Percentiles rank a stretch among this genome's conserved stretches.
phyloP scores from a whole-genome alignment of 2,329 filamentous ascomycete genomes.

The Parascedosporium putredinis region DNA sequence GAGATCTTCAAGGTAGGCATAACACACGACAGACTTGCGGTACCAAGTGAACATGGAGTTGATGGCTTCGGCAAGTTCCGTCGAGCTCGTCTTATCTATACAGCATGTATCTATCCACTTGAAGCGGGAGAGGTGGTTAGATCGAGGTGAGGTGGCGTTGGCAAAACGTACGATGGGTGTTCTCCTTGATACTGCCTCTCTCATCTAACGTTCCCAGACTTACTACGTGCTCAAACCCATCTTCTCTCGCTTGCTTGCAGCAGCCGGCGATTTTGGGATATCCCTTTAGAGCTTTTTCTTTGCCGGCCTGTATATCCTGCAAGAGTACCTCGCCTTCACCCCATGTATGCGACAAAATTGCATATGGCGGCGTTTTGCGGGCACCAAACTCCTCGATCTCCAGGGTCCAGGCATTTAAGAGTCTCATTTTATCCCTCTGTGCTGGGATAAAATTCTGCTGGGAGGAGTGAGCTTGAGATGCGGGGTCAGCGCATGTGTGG shows the following conservation, averaged over 20 bases:
- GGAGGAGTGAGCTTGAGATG: too few species aligned
- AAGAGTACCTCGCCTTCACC: constrained; percentile 12
- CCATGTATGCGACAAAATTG: constrained; percentile 18
- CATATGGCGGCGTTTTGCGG: constrained; percentile 13
- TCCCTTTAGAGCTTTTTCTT: neutral
- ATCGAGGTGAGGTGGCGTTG: neutral
- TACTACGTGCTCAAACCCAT: constrained; percentile 11
- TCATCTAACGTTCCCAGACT: neutral
- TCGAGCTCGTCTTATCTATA: constrained; percentile 18
- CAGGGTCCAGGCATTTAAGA: constrained; percentile 2
- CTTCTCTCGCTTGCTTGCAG: constrained; percentile 1
- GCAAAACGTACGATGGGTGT: neutral
- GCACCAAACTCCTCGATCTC: constrained; percentile 10
- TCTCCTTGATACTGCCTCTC: neutral
- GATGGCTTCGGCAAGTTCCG: constrained; percentile 19
- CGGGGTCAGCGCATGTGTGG: too few species aligned
- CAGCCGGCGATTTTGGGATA: constrained; percentile 10
- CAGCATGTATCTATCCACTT: constrained; percentile 23
- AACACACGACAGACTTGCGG: constrained; percentile 15
- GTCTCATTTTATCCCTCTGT: constrained; percentile 3
- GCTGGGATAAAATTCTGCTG: too few species aligned
- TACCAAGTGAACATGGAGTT: constrained; percentile 22
- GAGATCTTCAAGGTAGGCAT: constrained; percentile 16
- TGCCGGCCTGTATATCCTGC: constrained; percentile 8
- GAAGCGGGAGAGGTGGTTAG: neutral